Conservation (phyloP, 345 rosid genomes). For the Eucalyptus pumila region DNA sequence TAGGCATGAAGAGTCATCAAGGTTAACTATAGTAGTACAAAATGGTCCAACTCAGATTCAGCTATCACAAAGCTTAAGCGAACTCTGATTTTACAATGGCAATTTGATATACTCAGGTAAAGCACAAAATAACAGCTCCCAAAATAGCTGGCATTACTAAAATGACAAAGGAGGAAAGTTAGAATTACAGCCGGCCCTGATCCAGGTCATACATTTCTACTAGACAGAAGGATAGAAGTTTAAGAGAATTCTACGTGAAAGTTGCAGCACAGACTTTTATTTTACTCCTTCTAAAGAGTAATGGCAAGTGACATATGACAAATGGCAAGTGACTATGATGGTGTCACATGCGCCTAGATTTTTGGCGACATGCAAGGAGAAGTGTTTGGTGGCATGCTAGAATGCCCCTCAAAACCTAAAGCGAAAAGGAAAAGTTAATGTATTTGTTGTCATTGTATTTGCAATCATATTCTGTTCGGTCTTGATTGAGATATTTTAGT, state of each 20-base stretch:
- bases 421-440: slow-evolving; percentile 87
- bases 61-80: not conserved
- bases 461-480: not conserved
- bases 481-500: not conserved
- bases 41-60: not conserved
- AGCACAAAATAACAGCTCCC: not conserved
- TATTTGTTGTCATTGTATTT: not conserved
- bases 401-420: slow-evolving; percentile 51
- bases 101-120: slow-evolving; percentile 63
- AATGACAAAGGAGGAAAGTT: not conserved
- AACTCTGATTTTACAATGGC: slow-evolving; percentile 73
- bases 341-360: slow-evolving; percentile 27
- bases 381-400: slow-evolving; percentile 67
- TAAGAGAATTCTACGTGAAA: not conserved
- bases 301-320: not conserved
- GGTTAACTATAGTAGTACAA: not conserved
- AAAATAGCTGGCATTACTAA: not conserved
- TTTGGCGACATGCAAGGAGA: slow-evolving; percentile 11
- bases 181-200: not conserved
- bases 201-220: not conserved
- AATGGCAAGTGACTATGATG: not conserved
- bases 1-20: not conserved
- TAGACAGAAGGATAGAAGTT: not conserved
- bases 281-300: slow-evolving; percentile 4
- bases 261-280: not conserved